Conservation (phyloP, 2,329 filamentous ascomycete species). For the Fusarium globosum region DNA sequence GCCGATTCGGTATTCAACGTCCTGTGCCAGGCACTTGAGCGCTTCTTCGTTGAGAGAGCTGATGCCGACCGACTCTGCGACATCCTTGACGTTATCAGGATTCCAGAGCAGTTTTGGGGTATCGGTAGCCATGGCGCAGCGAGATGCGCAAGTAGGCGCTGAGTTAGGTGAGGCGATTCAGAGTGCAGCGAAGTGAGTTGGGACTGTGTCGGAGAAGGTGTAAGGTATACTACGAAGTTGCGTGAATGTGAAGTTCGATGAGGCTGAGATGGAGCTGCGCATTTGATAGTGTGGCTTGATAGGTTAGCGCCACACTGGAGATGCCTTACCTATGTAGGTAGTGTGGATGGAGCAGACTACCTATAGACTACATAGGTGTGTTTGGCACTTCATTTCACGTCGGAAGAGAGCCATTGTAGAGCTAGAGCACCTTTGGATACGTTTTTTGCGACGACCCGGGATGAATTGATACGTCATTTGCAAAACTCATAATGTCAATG, state of each 20-base stretch:
- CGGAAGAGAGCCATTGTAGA: too few relatives aligned
- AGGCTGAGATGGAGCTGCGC: slow-evolving; percentile 19
- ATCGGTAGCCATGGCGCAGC: slow-evolving; percentile 52
- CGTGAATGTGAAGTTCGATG: slow-evolving; percentile 18
- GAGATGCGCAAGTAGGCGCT: background rate
- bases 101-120: slow-evolving; percentile 83
- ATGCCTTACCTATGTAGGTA: too few relatives aligned
- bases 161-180: background rate
- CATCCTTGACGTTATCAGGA: slow-evolving; percentile 92
- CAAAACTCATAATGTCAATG: too few relatives aligned
- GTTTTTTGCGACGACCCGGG: too few relatives aligned
- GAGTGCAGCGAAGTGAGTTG: background rate
- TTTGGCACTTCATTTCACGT: too few relatives aligned
- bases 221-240: background rate
- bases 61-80: slow-evolving; percentile 95
- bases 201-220: background rate
- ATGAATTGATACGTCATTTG: too few relatives aligned
- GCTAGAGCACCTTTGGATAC: too few relatives aligned
- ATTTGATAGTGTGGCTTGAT: slow-evolving; percentile 22
- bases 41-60: slow-evolving; percentile 84
- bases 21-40: slow-evolving; percentile 86
- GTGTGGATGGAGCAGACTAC: too few relatives aligned
- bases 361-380: too few relatives aligned
- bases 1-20: slow-evolving; percentile 94
- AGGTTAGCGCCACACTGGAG: slow-evolving; percentile 10